These are phyloP conservation scores for Casaregolazyma suthepensis DNA, from an alignment of 1,139 yeast genomes.

Conservation along the genomic window DNA sequence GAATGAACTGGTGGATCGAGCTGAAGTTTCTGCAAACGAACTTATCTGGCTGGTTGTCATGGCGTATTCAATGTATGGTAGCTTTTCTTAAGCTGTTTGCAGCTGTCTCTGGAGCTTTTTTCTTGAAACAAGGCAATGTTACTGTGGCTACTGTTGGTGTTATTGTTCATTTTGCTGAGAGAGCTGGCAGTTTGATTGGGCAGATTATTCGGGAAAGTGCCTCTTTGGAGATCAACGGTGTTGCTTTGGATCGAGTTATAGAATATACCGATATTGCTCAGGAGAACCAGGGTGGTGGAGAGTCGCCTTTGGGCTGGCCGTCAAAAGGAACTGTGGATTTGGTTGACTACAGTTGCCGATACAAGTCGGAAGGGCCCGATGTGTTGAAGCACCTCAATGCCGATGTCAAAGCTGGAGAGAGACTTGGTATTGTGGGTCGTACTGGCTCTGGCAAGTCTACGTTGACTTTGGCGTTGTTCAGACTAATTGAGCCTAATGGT, in stretches of 20 bases:
- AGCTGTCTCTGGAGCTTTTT: conserved; percentile 45
- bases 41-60: neutral
- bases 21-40: neutral
- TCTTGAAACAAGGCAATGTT: conserved; percentile 51
- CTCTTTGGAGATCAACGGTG: conserved; percentile 70
- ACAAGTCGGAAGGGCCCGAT: conserved; percentile 66
- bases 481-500: conserved; percentile 57
- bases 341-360: conserved; percentile 52
- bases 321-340: conserved; percentile 50
- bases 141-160: conserved; percentile 60
- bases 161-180: conserved; percentile 34
- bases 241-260: conserved; percentile 67
- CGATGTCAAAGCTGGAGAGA: conserved; percentile 43
- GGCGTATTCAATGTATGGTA: neutral
- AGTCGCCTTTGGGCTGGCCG: conserved; percentile 55
- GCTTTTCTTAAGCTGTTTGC: neutral
- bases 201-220: conserved; percentile 43
- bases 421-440: conserved; percentile 68
- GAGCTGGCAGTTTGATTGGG: conserved; percentile 25
- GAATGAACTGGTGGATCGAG: neutral
- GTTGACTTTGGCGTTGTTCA: conserved; percentile 59
- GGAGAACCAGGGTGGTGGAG: conserved; percentile 22
- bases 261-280: conserved; percentile 45
- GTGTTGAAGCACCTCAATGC: conserved; percentile 54
- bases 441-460: conserved; percentile 65